Conservation (phyloP, 305 asterid genomes). For the Fraxinus floribunda region DNA sequence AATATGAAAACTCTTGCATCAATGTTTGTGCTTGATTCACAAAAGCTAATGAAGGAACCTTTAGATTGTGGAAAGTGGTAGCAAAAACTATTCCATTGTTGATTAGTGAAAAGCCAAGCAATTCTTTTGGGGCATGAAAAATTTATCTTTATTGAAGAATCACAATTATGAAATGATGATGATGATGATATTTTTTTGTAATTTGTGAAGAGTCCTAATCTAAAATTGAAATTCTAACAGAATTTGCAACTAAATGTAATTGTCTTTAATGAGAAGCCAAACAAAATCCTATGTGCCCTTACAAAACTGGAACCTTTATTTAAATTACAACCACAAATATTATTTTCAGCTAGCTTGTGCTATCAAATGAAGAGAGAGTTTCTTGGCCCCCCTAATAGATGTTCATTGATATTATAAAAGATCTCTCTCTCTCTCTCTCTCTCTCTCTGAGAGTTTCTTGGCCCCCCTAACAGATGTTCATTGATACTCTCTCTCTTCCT, state of each 20-base stretch:
- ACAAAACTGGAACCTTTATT: conserved; percentile 22
- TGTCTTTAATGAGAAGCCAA: conserved; percentile 1
- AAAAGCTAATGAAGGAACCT: conserved; percentile 15
- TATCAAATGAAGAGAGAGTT: neutral
- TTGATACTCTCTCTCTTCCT: too few relatives aligned
- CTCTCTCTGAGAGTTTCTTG: too few relatives aligned
- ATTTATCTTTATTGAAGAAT: conserved; percentile 36
- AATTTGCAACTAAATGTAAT: conserved; percentile 26
- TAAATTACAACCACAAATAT: conserved; percentile 31
- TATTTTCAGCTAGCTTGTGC: conserved; percentile 23
- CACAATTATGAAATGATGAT: conserved; percentile 34
- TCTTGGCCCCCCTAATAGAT: neutral
- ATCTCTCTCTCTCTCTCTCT: neutral
- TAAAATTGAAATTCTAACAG: conserved; percentile 32
- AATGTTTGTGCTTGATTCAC: conserved; percentile 7
- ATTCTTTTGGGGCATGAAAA: conserved; percentile 12
- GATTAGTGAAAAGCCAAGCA: conserved; percentile 29
- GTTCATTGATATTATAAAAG: neutral
- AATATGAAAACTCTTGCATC: neutral
- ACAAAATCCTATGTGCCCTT: conserved; percentile 32
- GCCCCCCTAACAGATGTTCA: too few relatives aligned
- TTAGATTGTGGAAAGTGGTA: too few relatives aligned
- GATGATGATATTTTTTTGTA: conserved; percentile 7
- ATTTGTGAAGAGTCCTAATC: conserved; percentile 45
- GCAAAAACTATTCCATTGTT: conserved; percentile 27